A percentile compares a stretch with the other conserved stretches of the same genome.
Conservation (phyloP, 176 grass and related monocot genomes). For the Eleusine coracana region DNA sequence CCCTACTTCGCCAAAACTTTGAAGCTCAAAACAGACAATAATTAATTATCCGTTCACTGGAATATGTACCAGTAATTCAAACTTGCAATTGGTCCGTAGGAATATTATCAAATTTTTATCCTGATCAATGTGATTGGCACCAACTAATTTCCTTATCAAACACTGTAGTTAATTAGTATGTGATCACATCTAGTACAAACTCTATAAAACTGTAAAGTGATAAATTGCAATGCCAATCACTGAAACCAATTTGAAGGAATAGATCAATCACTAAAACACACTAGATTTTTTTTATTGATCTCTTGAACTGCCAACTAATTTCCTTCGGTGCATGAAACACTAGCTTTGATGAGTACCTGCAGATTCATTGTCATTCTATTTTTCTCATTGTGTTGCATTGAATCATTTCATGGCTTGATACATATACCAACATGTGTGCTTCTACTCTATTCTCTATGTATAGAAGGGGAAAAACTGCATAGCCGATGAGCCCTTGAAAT, state of each 20-base stretch:
- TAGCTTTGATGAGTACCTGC: too few species aligned
- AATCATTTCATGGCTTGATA: neutral
- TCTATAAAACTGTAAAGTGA: neutral
- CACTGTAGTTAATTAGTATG: neutral
- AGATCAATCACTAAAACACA: neutral
- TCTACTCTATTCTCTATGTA: neutral
- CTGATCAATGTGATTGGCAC: neutral
- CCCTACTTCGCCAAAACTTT: neutral
- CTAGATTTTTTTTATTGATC: neutral
- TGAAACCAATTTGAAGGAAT: neutral
- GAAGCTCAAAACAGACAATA: too few species aligned
- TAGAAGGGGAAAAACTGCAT: neutral
- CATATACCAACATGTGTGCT: too few species aligned
- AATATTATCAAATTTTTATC: neutral
- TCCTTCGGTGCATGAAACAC: neutral
- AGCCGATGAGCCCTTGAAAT: neutral
- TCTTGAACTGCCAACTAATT: neutral
- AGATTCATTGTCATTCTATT: neutral
- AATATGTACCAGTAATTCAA: neutral
- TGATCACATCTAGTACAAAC: neutral
- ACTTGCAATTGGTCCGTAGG: neutral
- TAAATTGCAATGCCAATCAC: neutral
- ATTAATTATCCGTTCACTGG: too few species aligned
- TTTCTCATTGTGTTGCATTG: neutral
- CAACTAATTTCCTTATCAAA: neutral